Evolutionary conservation across 208 protist genomes (phyloP), one percentile per base, ranked within the genome.

Genomic region (Crithidia fasciculata): DNA sequence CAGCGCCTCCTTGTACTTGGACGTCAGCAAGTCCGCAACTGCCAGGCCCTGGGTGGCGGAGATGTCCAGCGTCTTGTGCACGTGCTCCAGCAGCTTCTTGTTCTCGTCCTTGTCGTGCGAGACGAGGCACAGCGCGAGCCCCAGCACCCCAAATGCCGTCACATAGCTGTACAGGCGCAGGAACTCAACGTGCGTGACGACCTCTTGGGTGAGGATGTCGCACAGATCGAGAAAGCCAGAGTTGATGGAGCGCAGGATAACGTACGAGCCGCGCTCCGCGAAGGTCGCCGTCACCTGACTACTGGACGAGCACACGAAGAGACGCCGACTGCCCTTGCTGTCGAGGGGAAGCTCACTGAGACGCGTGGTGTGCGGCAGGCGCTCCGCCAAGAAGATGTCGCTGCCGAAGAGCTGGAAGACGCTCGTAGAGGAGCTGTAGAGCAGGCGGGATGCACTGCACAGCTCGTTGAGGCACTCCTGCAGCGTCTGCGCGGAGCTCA

Each of bases 101-200:
- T 63, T 79, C 65, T 93, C 85, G 44, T 92, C 88, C 19, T 76
- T 82, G 54, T 79, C 74, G 45, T 69, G 60, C n/a, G 79, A 80
- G 40, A 78, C 55, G 19, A 95, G 82, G 60, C 88, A 92, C 39
- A 91, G 78, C 39, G 86, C 87, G 8, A 95, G 80, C 2, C 72
- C 83, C 28, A 92, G 54, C 37, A 93, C 81, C 40, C 86, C 83
- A 45, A 91, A 76, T 28, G 90, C 88, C 13, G 76, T 90, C 5
- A 93, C 85, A 69, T 89, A 81, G 75, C 81, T 85, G 49, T 76
- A 72, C 47, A 93, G 65, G 19, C 85, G 88, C n/a, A 95, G 75
- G 55, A 95, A 95, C 76, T 95, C 88, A 7, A 92, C 91, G 64
- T 95, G 86, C 0, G 77, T 86, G 5, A 93, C 86, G 18, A 87